Evolutionary conservation across 169 alveolate genomes (phyloP).

Genomic region (Eimeria maxima): DNA sequence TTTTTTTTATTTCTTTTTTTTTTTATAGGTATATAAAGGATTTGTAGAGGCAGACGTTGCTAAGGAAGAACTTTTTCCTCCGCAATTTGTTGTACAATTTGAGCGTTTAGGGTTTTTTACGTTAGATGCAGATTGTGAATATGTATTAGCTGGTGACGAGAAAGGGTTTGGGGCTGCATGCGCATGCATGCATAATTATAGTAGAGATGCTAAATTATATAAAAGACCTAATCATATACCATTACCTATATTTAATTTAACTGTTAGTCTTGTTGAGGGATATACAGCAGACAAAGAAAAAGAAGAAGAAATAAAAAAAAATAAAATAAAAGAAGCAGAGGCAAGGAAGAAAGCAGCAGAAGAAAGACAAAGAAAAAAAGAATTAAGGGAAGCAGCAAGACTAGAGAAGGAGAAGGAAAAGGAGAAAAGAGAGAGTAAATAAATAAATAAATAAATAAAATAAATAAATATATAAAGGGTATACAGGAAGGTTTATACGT

Average conservation of each 20-base stretch:
- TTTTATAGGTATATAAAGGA: conserved; percentile 66
- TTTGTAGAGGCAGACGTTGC: conserved; percentile 60
- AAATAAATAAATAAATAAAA: no score
- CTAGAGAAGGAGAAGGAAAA: not conserved
- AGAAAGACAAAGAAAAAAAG: conserved; percentile 63
- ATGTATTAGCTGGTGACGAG: conserved; percentile 83
- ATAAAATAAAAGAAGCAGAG: conserved; percentile 35
- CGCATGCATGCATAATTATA: not conserved
- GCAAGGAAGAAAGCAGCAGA: conserved; percentile 63
- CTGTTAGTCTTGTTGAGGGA: conserved; percentile 71
- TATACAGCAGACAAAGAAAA: not conserved
- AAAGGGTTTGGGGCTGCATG: not conserved
- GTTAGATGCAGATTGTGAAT: conserved; percentile 85
- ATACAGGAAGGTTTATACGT: no score
- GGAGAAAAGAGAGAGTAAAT: not conserved
- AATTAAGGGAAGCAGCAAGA: conserved; percentile 27
- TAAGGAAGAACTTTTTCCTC: conserved; percentile 1
- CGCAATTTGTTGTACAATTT: conserved; percentile 87
- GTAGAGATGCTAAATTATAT: not conserved
- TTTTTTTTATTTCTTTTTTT: no score
- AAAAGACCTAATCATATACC: not conserved
- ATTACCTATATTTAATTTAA: conserved; percentile 79
- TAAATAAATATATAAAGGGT: no score
- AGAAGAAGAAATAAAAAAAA: conserved; percentile 59
- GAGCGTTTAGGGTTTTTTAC: conserved; percentile 93